phyloP scores from a whole-genome alignment of 768 basidiomycete species.

The Lentinula sp. region DNA sequence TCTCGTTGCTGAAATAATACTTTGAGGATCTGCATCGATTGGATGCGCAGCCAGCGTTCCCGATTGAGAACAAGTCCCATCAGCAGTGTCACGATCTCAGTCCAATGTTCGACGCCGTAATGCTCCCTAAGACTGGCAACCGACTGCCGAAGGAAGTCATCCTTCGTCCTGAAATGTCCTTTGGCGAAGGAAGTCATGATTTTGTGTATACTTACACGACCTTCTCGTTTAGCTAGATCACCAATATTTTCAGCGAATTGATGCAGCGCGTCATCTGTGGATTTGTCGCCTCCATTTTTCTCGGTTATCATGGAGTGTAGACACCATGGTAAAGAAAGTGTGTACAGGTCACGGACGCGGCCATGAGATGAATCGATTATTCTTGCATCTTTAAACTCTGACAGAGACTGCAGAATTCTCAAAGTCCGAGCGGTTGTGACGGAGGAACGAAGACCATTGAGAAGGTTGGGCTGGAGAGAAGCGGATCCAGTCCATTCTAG shows the following conservation, averaged over 20 bases:
- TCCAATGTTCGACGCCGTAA: conserved; percentile 69
- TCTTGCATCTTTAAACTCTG: conserved; percentile 52
- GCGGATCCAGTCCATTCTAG: conserved; percentile 61
- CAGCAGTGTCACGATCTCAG: conserved; percentile 79
- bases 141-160: conserved; percentile 91
- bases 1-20: conserved; percentile 84
- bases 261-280: conserved; percentile 50
- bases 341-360: conserved; percentile 78
- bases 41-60: conserved; percentile 75
- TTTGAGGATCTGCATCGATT: conserved; percentile 84
- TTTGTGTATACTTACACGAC: conserved; percentile 72
- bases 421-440: conserved; percentile 62
- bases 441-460: conserved; percentile 79
- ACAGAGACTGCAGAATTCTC: conserved; percentile 56
- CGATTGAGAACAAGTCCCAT: conserved; percentile 81
- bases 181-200: conserved; percentile 90
- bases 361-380: conserved; percentile 68
- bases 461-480: conserved; percentile 62
- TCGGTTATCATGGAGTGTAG: conserved; percentile 72
- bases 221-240: conserved; percentile 64
- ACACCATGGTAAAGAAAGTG: conserved; percentile 83
- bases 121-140: conserved; percentile 82
- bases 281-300: conserved; percentile 18
- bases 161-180: conserved; percentile 81
- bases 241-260: conserved; percentile 73